These are phyloP conservation scores for Echria macrotheca DNA, from an alignment of 495 filamentous ascomycete genomes.

Conservation along the genomic window DNA sequence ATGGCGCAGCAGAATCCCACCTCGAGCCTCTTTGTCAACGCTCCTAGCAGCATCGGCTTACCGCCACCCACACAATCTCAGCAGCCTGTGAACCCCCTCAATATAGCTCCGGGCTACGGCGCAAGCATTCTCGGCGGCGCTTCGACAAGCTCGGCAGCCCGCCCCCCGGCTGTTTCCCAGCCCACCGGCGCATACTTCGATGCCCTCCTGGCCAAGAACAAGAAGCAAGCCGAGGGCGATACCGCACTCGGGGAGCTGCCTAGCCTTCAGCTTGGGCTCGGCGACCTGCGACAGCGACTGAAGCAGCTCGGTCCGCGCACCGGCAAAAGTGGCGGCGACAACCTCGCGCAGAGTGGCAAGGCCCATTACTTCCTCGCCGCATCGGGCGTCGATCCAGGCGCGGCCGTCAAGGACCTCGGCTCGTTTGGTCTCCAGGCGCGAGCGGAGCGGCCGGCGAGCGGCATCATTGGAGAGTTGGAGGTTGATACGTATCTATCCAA, in stretches of 20 bases:
- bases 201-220: constrained; percentile 72
- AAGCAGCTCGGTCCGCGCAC: constrained; percentile 63
- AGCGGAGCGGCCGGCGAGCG: constrained; percentile 22
- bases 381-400: constrained; percentile 76
- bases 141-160: not conserved
- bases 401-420: constrained; percentile 72
- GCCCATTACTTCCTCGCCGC: constrained; percentile 85
- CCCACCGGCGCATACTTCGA: constrained; percentile 71
- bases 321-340: constrained; percentile 28
- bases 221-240: constrained; percentile 53
- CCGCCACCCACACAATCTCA: no score
- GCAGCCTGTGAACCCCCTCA: no score
- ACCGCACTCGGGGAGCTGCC: constrained; percentile 54
- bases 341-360: constrained; percentile 52
- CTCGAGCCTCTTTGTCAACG: no score
- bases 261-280: constrained; percentile 73
- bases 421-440: constrained; percentile 40
- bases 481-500: constrained; percentile 77
- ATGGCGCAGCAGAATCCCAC: not conserved
- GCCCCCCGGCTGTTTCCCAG: constrained; percentile 9
- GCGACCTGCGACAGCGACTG: constrained; percentile 80
- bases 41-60: no score
- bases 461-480: constrained; percentile 56
- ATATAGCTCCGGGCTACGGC: constrained; percentile 3
- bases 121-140: constrained; percentile 13